Evolutionary conservation across 306 rosid genomes (phyloP), one percentile per base, ranked within the genome.

Genomic region (Lathyrus aphaca): DNA sequence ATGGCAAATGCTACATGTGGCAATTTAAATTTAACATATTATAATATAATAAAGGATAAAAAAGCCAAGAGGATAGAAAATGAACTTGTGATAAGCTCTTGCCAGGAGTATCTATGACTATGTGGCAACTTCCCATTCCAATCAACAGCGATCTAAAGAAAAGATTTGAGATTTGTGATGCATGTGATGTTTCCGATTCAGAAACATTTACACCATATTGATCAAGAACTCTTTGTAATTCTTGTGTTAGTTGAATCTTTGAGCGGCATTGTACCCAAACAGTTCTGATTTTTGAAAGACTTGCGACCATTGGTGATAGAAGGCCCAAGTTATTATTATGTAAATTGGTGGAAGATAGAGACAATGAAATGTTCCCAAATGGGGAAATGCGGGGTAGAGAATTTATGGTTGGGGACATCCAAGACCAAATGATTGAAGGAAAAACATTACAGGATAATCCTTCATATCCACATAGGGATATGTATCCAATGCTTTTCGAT

Each of bases 11-110:
- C 16, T 43, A 12, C 16, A 32, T 0, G 10, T 35, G 39, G 49
- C 49, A 44, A 14, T 14, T 44, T 13, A 13, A 6, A 13, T 44
- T 44, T 44, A 44, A 14, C 17, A 44, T 14, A 44, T 14, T 14
- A 44, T 44, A 44, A 44, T 44, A 44, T 43, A 17, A 17, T 44
- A 16, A 17, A 49, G 17, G 14, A 9, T 1, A 17, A 6, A 4
- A 16, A 16, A 4, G 35, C 14, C 3, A 29, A n/a, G 62, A 37
- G 0, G 13, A 10, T 5, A 13, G 16, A 30, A 57, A 64, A 39
- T 11, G 55, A 64, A 77, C 81, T 77, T 77, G n/a, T 6, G 51
- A 8, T 49, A 49, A 2, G 55, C 25, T 49, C 25, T 17, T 49
- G 2, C 25, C 25, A 16, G 1, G 55, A 49, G 55, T 49, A 7